Base-by-base conservation (phyloP, 371 early-diverging fungal genomes). In the Mucor sp. region DNA sequence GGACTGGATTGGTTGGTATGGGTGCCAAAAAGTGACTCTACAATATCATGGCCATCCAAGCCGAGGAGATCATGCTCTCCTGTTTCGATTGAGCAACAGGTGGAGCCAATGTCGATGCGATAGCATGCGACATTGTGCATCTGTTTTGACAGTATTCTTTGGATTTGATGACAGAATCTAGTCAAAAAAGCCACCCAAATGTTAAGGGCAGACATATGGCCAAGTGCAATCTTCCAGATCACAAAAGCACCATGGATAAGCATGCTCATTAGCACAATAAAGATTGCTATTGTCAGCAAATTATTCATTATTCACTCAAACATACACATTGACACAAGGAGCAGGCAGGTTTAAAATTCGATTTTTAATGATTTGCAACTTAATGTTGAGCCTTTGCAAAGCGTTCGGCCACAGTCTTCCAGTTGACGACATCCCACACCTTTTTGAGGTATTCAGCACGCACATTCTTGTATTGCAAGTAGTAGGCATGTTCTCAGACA, bases 401-500 rank as follows among this genome's bases (percentile, higher is more conserved):
- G 71, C 96, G 90, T 70, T 90, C 89, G 58, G 90, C 82, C 50
- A 94, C 95, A 62, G 90, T 89, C 87, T 97, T 93, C 99, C 99
- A 99, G 91, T 99, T 96, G 72, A 99, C 85, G 7, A 99, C 95
- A 63, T 91, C 90, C 97, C 98, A 99, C 72, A 98, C 92, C 25
- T 91, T 91, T 80, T 95, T 92, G 65, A 99, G 82, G 80, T 98
- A 99, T 62, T 95, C 96, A 21, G 94, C 93, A 68, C 98, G 99
- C 71, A 98, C 92, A 23, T 91, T 91, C 81, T 95, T 92, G 65
- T 98, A 98, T 81, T 98, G 95, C 67, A 99, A 82, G 81, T 98
- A 99, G 63, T 95, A 96, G 17, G 94, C 93, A 73, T 99, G 99
- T 83, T 98, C 99, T 99, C 99, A 99, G 11, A 97, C 98, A 84